These are phyloP conservation scores for Aciculoconidium aculeatum DNA, from an alignment of 805 yeast genomes.

Conservation along the genomic window DNA sequence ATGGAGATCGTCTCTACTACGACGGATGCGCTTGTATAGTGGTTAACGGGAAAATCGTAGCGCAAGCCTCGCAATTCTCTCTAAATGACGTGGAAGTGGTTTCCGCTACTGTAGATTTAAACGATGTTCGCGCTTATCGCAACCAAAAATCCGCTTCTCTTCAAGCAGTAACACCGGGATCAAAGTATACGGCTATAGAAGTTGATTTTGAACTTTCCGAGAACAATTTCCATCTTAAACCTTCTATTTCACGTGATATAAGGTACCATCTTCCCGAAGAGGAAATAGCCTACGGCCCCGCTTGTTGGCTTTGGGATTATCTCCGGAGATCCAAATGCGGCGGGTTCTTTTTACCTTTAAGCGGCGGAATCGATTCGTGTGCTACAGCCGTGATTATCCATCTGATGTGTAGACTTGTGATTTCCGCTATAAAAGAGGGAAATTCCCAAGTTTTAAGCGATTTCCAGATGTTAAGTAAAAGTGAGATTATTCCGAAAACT, in stretches of 20 bases:
- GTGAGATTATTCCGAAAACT: slow-evolving; percentile 60
- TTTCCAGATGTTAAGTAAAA: slow-evolving; percentile 61
- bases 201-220: slow-evolving; percentile 67
- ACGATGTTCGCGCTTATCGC: slow-evolving; percentile 82
- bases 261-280: slow-evolving; percentile 82
- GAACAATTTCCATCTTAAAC: slow-evolving; percentile 51
- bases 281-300: slow-evolving; percentile 97
- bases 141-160: slow-evolving; percentile 68
- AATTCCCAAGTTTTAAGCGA: slow-evolving; percentile 70
- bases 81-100: slow-evolving; percentile 89
- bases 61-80: slow-evolving; percentile 90
- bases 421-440: slow-evolving; percentile 52
- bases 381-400: slow-evolving; percentile 94
- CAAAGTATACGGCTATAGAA: slow-evolving; percentile 50
- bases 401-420: slow-evolving; percentile 88
- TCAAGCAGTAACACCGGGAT: slow-evolving; percentile 48
- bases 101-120: slow-evolving; percentile 90
- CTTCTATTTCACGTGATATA: slow-evolving; percentile 43
- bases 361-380: slow-evolving; percentile 98
- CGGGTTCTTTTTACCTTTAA: slow-evolving; percentile 87
- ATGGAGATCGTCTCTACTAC: slow-evolving; percentile 93
- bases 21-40: slow-evolving; percentile 97
- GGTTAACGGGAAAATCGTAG: slow-evolving; percentile 85
- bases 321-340: slow-evolving; percentile 84
- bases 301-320: slow-evolving; percentile 99